Evolutionary conservation across 1,139 yeast genomes (phyloP).

Genomic region (Eremothecium cymbalariae): DNA sequence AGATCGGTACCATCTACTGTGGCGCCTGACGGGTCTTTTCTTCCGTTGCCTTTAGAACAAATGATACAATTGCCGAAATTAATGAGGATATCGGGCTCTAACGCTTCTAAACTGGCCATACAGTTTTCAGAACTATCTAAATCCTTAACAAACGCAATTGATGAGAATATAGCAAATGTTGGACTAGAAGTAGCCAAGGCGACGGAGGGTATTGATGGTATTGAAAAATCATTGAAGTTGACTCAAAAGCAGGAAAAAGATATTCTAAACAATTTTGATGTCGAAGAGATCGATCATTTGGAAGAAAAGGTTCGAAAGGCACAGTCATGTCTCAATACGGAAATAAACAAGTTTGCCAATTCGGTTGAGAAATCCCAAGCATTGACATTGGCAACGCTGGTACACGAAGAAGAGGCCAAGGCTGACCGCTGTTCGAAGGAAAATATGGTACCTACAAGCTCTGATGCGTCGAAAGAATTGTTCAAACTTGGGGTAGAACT

Average conservation of each 20-base stretch:
- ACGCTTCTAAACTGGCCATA: conserved; percentile 6
- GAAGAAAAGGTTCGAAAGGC: conserved; percentile 1
- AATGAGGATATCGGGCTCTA: conserved; percentile 5
- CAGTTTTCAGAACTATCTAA: conserved; percentile 10
- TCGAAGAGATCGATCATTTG: conserved; percentile 2
- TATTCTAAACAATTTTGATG: conserved; percentile 6
- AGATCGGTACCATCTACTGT: too few species aligned
- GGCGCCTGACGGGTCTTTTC: too few species aligned
- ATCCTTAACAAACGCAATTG: conserved; percentile 9
- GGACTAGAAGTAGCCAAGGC: conserved; percentile 25
- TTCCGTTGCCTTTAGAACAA: too few species aligned
- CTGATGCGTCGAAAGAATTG: conserved; percentile 9
- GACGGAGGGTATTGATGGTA: conserved; percentile 33
- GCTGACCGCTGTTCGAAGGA: conserved; percentile 24
- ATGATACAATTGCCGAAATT: conserved; percentile 2
- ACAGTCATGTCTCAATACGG: conserved; percentile 5
- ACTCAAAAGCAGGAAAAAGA: conserved; percentile 27
- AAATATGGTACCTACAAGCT: conserved; percentile 13
- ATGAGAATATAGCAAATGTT: conserved; percentile 9
- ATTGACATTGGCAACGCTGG: conserved; percentile 46
- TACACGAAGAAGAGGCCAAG: conserved; percentile 45
- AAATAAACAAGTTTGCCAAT: conserved; percentile 19
- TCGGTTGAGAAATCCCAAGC: conserved; percentile 48
- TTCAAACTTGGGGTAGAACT: conserved; percentile 39
- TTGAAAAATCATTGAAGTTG: conserved; percentile 40